Conservation (phyloP, 1,284 basidiomycete species). For the Ceratobasidium sp. region DNA sequence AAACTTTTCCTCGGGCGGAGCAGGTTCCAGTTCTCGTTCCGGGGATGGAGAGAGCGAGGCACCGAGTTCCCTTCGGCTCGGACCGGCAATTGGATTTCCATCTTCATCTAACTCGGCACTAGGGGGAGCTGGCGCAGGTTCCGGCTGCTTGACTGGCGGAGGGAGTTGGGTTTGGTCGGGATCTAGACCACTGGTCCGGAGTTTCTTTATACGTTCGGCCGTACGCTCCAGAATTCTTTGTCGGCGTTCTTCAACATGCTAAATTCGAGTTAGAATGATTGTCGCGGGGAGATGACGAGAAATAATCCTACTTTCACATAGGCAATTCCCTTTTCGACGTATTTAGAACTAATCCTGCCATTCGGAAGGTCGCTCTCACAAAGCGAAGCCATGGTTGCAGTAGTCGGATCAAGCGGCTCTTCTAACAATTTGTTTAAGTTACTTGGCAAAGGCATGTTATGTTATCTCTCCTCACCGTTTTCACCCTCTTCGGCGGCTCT, state of each 20-base stretch:
- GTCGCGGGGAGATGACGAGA: no score
- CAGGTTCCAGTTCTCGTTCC: conserved; percentile 3
- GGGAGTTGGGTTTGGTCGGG: conserved; percentile 1
- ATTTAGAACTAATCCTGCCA: conserved; percentile 9
- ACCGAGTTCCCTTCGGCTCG: conserved; percentile 22
- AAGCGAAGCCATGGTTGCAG: conserved; percentile 22
- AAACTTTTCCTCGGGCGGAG: conserved; percentile 17
- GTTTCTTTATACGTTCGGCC: conserved; percentile 15
- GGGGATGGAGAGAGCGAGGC: conserved; percentile 27
- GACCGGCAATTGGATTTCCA: conserved; percentile 1
- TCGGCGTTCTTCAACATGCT: conserved; percentile 24
- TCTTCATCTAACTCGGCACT: background rate
- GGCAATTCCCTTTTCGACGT: conserved; percentile 25
- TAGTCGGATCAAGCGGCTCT: conserved; percentile 23
- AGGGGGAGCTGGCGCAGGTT: background rate
- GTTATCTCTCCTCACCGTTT: background rate
- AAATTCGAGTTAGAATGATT: background rate
- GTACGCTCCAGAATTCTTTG: conserved; percentile 20
- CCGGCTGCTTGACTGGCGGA: conserved; percentile 13
- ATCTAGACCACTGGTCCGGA: conserved; percentile 17
- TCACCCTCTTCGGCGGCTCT: background rate
- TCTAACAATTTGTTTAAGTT: background rate
- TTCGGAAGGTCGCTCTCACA: conserved; percentile 22
- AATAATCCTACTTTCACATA: conserved; percentile 13
- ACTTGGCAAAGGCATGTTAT: background rate